Conservation (phyloP, 176 grass and related monocot species). For the Oryza australiensis region DNA sequence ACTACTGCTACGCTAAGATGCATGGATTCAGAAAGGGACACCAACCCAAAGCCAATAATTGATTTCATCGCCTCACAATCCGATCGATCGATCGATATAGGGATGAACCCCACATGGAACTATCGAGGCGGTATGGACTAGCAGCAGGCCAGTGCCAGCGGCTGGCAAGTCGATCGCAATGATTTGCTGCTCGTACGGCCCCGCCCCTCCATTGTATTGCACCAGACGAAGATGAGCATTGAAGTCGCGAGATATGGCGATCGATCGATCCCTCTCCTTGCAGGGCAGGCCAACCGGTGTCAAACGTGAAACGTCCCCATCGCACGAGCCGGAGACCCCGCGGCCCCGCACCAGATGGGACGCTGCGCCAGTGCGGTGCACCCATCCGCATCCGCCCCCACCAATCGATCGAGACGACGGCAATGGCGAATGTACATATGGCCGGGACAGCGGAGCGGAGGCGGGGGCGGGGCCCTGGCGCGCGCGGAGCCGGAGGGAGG, state of each 20-base stretch:
- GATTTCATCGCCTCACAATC: background rate
- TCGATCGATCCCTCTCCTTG: background rate
- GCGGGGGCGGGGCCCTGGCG: too few relatives aligned
- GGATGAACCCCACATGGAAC: background rate
- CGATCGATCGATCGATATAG: background rate
- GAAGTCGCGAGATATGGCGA: slow-evolving; percentile 11
- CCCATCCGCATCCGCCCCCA: background rate
- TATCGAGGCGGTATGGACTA: background rate
- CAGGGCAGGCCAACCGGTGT: background rate
- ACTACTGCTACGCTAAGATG: background rate
- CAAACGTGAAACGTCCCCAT: slow-evolving; percentile 3
- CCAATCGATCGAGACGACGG: background rate
- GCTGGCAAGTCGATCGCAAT: slow-evolving; percentile 26
- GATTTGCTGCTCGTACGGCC: slow-evolving; percentile 20
- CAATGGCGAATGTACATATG: too few relatives aligned
- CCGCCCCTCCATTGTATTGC: background rate
- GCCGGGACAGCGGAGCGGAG: background rate
- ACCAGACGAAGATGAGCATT: slow-evolving; percentile 1
- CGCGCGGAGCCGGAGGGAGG: too few relatives aligned
- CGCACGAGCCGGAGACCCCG: background rate
- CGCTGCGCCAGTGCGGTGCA: slow-evolving; percentile 2
- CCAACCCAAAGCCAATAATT: slow-evolving; percentile 26
- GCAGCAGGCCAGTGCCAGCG: background rate
- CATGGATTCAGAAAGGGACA: background rate
- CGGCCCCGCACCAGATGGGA: background rate